phyloP scores from a whole-genome alignment of 352 stramenopile species.

The Plasmopara viticola region DNA sequence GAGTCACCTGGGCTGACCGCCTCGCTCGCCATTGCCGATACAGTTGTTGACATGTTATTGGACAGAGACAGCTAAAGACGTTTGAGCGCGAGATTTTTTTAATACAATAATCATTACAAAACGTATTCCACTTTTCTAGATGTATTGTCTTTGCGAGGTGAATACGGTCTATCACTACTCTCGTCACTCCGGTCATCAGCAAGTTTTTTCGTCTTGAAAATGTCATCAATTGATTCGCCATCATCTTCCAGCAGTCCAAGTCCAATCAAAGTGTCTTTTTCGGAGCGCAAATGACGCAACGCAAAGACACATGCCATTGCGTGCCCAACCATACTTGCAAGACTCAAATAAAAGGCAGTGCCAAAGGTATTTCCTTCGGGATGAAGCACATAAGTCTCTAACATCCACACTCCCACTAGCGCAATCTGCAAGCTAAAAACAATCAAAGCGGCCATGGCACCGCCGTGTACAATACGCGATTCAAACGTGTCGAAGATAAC shows the following conservation, averaged over 20 bases:
- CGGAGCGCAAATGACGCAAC: conserved; percentile 34
- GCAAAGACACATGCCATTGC: conserved; percentile 23
- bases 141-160: conserved; percentile 15
- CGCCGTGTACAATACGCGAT: conserved; percentile 30
- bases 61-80: conserved; percentile 3
- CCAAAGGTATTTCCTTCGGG: conserved; percentile 27
- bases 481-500: conserved; percentile 42
- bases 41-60: conserved; percentile 49
- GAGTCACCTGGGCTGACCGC: conserved; percentile 94
- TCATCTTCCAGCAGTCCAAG: conserved; percentile 25
- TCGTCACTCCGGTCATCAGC: conserved; percentile 18
- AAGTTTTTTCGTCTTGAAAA: conserved; percentile 28
- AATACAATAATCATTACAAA: conserved; percentile 9
- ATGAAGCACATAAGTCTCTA: conserved; percentile 32
- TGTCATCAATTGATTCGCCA: conserved; percentile 22
- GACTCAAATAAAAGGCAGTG: conserved; percentile 46
- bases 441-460: conserved; percentile 18
- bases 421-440: conserved; percentile 25
- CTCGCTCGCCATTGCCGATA: conserved; percentile 80
- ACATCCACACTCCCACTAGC: conserved; percentile 34
- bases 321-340: conserved; percentile 27
- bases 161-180: conserved; percentile 6
- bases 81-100: not conserved
- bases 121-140: conserved; percentile 13
- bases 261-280: conserved; percentile 31